Percentiles rank a stretch among this genome's conserved stretches.
Evolutionary conservation across 148 eudicot species (phyloP).

Genomic region (Nepenthes mirabilis): DNA sequence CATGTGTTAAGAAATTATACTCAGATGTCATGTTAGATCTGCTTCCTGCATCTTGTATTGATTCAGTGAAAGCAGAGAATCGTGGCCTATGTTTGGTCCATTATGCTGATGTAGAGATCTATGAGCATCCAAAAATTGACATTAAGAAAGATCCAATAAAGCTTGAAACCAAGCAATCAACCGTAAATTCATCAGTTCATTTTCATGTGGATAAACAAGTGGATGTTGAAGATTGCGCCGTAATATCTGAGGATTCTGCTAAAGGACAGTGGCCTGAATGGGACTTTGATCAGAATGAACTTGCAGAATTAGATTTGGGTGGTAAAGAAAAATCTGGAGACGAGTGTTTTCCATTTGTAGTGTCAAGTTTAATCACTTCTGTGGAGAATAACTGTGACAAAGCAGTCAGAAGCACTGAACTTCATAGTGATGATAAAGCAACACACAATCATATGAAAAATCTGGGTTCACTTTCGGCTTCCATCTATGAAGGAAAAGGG

Average conservation of each 20-base stretch:
- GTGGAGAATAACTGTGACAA: constrained; percentile 6
- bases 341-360: constrained; percentile 10
- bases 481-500: background rate
- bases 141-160: constrained; percentile 16
- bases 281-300: constrained; percentile 4
- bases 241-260: constrained; percentile 3
- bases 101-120: constrained; percentile 17
- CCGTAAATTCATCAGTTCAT: constrained; percentile 11
- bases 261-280: constrained; percentile 4
- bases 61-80: constrained; percentile 35
- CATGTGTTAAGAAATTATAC: constrained; percentile 65
- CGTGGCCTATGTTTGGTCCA: constrained; percentile 21
- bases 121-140: constrained; percentile 23
- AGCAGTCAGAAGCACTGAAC: background rate
- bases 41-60: constrained; percentile 27
- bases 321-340: constrained; percentile 2
- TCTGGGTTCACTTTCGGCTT: background rate
- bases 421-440: background rate
- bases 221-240: constrained; percentile 4
- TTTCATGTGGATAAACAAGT: constrained; percentile 5
- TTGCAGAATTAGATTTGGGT: background rate
- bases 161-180: constrained; percentile 8
- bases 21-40: constrained; percentile 69
- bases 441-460: background rate
- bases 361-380: constrained; percentile 5